Base-by-base conservation (phyloP, 2,329 filamentous ascomycete species). In the Coniella vitis region DNA sequence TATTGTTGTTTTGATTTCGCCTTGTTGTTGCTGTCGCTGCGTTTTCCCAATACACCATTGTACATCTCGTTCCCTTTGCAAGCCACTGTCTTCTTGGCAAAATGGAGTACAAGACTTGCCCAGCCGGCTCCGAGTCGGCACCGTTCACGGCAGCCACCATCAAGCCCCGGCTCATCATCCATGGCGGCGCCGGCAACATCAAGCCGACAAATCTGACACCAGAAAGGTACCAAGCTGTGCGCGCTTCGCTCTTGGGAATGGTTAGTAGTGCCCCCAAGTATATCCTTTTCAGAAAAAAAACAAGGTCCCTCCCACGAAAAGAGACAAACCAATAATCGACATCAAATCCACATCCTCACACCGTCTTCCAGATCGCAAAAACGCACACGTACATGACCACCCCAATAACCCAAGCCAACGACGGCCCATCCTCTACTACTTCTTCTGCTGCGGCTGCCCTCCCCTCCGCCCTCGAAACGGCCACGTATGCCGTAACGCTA, bases 141-240 rank as follows among this genome's bases (percentile, higher is more conserved):
- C 16, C 40, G n/a, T 21, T 17, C 17, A 13, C 55, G 1, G 16
- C 47, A 0, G 45, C 54, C 19, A 61, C 54, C 41, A 52, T 73
- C 31, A 67, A 69, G 58, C 82, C 83, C 3, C 74, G 81, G 9
- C 62, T 87, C 29, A 83, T 87, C 60, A 79, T 87, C 59, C 84
- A 87, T 59, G 86, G 85, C 60, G 85, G 85, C 31, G 85, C 86
- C 2, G 85, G 85, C 41, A 83, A 84, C 60, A 82, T 88, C 56
- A 73, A 72, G 21, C 82, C 77, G 3, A 63, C 71, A 7, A 79
- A 73, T 49, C 73, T 86, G 36, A 71, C 81, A 4, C 75, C 76
- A 0, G 69, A 76, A 16, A 72, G 77, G 52, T 85, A 83, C 58
- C 60, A 65, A 12, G 65, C 71, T 46, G 86, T 84, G 65, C 77